Evolutionary conservation across 345 rosid species (phyloP), one percentile per base, ranked within the genome.

Genomic region (Eutrema heterophyllum): DNA sequence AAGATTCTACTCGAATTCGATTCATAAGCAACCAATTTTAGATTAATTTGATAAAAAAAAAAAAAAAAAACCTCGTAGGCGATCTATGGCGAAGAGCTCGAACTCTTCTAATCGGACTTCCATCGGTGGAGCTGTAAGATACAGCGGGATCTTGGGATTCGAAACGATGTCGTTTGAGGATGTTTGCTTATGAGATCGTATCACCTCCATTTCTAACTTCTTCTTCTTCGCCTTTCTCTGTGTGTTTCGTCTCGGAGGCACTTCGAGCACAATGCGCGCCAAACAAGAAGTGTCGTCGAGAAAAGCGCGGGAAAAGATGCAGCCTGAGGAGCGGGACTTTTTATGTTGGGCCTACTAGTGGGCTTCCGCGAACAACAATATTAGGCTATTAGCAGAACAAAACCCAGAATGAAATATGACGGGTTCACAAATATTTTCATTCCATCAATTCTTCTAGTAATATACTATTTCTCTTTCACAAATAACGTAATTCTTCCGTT

Each of bases 51-150:
- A 59, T 21, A 35, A 16, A 26, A 18, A 95, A n/a, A n/a, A n/a
- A n/a, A n/a, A n/a, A n/a, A n/a, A 35, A 16, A 26, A 18, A 95
- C 99, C 99, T 81, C 92, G 89, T 65, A 95, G 86, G 55, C 96
- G 94, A 85, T 92, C 94, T 54, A 88, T 73, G 78, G 99, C 96
- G 77, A 83, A 90, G 80, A 86, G 89, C 86, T 92, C 98, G 84
- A 90, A 95, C 67, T 92, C 97, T 71, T 88, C 96, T 46, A 90
- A 88, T 40, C 98, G 84, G 76, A 92, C 94, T 72, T 95, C 97
- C 73, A 92, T 86, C 2, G 83, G n/a, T 43, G 96, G 98, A 11
- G 96, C 87, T 8, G 89, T 83, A 43, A 91, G 85, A 78, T 92
- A 88, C 38, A 92, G 86, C 13, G 92, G 98, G 36, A 90, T 84